Evolutionary conservation across 1,284 basidiomycete species (phyloP).

Genomic region (Ganoderma leucocontextum): DNA sequence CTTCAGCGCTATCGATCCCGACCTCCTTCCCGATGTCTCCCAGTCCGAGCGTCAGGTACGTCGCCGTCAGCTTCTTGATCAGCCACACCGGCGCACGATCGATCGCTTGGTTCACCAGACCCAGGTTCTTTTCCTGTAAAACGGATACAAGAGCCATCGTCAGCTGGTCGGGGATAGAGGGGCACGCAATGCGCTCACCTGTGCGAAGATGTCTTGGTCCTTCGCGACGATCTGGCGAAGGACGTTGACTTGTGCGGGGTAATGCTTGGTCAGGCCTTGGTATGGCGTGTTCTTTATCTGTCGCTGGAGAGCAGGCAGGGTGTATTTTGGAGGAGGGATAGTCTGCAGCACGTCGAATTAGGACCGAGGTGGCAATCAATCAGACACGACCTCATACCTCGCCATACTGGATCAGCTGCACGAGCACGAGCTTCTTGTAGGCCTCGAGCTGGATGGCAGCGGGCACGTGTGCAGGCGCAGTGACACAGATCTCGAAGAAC

Average conservation of each 20-base stretch:
- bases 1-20: constrained; percentile 60
- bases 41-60: constrained; percentile 79
- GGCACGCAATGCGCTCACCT: constrained; percentile 45
- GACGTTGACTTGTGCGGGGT: constrained; percentile 57
- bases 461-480: constrained; percentile 70
- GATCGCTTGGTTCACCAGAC: constrained; percentile 71
- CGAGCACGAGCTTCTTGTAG: constrained; percentile 80
- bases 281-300: constrained; percentile 73
- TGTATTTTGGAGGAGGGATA: constrained; percentile 72
- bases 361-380: neutral
- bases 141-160: neutral
- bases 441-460: constrained; percentile 85
- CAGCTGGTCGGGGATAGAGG: neutral
- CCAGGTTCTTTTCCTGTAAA: constrained; percentile 72
- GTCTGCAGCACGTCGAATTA: constrained; percentile 47
- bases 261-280: constrained; percentile 64
- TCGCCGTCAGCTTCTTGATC: constrained; percentile 78
- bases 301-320: constrained; percentile 60
- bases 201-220: constrained; percentile 58
- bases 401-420: constrained; percentile 79
- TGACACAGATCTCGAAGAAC: constrained; percentile 80
- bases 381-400: constrained; percentile 51
- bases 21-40: constrained; percentile 72
- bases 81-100: constrained; percentile 75
- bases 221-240: constrained; percentile 58